phyloP scores from a whole-genome alignment of 371 early-diverging fungal genomes.

The Mucor piriformis region DNA sequence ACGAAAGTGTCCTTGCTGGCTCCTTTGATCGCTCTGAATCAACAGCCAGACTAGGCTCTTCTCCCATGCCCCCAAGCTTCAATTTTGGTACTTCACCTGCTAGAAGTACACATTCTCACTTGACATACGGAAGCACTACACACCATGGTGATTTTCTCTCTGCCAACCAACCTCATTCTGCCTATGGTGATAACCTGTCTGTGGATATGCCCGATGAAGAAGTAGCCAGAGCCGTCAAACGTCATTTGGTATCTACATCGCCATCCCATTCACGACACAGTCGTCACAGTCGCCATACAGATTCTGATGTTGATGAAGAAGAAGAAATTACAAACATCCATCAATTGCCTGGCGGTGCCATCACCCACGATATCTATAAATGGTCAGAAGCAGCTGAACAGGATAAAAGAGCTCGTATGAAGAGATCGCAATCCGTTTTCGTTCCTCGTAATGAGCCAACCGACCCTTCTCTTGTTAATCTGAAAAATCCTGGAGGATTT shows the following conservation, averaged over 20 bases:
- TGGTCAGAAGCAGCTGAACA: slow-evolving; percentile 52
- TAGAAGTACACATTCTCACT: slow-evolving; percentile 25
- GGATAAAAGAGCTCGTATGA: slow-evolving; percentile 27
- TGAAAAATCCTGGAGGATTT: slow-evolving; percentile 85
- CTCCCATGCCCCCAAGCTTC: slow-evolving; percentile 31
- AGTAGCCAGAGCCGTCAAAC: slow-evolving; percentile 47
- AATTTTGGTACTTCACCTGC: slow-evolving; percentile 40
- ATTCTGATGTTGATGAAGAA: slow-evolving; percentile 17
- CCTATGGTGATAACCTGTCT: slow-evolving; percentile 27
- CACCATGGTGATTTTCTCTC: slow-evolving; percentile 8
- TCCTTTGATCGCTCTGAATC: slow-evolving; percentile 31
- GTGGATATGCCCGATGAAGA: slow-evolving; percentile 47
- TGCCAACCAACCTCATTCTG: slow-evolving; percentile 14
- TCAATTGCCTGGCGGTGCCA: slow-evolving; percentile 53
- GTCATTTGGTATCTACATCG: slow-evolving; percentile 43
- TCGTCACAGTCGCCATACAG: slow-evolving; percentile 5
- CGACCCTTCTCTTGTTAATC: slow-evolving; percentile 42
- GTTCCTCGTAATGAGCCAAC: slow-evolving; percentile 27
- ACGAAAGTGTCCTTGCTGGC: slow-evolving; percentile 21
- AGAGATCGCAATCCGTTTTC: slow-evolving; percentile 44
- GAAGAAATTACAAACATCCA: slow-evolving; percentile 23
- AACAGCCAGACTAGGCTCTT: slow-evolving; percentile 28
- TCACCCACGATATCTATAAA: slow-evolving; percentile 63
- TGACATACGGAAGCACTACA: slow-evolving; percentile 27
- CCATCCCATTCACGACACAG: slow-evolving; percentile 24